These are phyloP conservation scores for Cucurbita maxima DNA, from an alignment of 306 rosid genomes.

Conservation along the genomic window DNA sequence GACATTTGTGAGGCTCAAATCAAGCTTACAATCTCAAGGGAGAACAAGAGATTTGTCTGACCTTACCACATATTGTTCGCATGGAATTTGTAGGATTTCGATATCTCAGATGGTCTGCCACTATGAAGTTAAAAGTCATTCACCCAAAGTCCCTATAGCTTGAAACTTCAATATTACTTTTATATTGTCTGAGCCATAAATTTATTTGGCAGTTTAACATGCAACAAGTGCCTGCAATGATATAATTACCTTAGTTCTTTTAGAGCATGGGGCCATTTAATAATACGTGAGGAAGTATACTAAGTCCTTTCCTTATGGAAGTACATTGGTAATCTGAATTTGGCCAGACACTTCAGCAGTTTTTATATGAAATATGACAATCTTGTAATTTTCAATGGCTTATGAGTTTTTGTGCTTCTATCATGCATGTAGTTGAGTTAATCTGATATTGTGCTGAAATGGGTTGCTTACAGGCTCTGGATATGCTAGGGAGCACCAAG, in stretches of 20 bases:
- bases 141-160: not conserved
- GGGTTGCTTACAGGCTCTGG: slow-evolving; percentile 47
- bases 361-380: not conserved
- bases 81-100: not conserved
- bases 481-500: slow-evolving; percentile 69
- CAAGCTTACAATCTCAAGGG: not conserved
- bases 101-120: not conserved
- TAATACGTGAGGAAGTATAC: not conserved
- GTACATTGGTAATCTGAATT: not conserved
- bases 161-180: no score
- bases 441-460: not conserved
- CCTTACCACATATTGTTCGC: not conserved
- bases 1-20: not conserved
- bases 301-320: not conserved
- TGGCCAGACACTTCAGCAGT: not conserved
- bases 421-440: not conserved
- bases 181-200: not conserved
- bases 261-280: not conserved
- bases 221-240: not conserved
- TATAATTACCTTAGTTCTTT: not conserved
- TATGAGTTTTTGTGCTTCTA: not conserved
- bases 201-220: not conserved
- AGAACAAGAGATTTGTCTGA: not conserved
- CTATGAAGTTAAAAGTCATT: not conserved
- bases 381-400: not conserved